phyloP scores from a whole-genome alignment of 2,329 filamentous ascomycete genomes.

The Phyllosticta citribraziliensis region DNA sequence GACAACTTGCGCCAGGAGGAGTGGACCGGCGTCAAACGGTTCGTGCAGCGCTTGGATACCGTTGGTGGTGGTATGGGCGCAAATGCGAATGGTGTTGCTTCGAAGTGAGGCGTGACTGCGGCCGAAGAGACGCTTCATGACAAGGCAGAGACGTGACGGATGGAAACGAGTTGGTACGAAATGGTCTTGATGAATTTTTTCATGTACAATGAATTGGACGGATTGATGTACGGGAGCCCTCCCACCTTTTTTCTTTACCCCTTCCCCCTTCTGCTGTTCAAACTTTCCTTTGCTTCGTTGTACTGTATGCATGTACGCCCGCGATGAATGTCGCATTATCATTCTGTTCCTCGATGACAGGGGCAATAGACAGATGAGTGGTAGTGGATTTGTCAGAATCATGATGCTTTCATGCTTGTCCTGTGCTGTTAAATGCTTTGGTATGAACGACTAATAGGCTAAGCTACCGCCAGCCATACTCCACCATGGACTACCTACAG shows the following conservation, averaged over 20 bases:
- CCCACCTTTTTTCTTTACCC: background rate
- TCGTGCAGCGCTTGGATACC: constrained; percentile 63
- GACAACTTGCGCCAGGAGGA: constrained; percentile 78
- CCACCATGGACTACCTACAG: too few species aligned
- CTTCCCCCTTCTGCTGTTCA: background rate
- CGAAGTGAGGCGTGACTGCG: background rate
- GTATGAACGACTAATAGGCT: too few species aligned
- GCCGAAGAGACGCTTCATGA: background rate
- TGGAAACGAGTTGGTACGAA: background rate
- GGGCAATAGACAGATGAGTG: too few species aligned
- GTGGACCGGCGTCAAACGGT: constrained; percentile 86
- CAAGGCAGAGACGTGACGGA: background rate
- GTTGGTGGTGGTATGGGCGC: background rate
- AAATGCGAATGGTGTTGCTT: background rate
- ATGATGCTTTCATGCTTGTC: too few species aligned
- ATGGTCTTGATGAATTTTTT: background rate
- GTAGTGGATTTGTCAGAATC: too few species aligned
- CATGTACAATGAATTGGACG: background rate
- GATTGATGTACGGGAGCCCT: background rate
- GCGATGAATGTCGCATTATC: background rate
- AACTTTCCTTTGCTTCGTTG: background rate
- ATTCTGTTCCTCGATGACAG: too few species aligned
- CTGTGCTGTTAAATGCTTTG: too few species aligned
- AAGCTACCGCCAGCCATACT: too few species aligned
- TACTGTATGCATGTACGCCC: background rate